phyloP scores from a whole-genome alignment of 2,329 filamentous ascomycete species.

The Diaporthe velutina region DNA sequence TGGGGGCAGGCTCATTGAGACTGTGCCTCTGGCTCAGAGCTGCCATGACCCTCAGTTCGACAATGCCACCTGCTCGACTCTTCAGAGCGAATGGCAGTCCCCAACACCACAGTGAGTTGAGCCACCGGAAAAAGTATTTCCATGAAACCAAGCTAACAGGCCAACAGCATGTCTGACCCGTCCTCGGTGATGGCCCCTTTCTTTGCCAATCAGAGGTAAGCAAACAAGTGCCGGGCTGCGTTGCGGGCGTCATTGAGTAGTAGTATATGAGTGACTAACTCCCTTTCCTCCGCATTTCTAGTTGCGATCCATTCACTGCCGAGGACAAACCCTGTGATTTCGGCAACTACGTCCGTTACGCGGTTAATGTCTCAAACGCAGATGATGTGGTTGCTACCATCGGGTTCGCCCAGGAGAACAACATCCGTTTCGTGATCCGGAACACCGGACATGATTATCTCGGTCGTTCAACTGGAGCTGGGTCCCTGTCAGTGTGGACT shows the following conservation, averaged over 20 bases:
- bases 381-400: slow-evolving; percentile 11
- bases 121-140: too few species aligned
- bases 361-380: slow-evolving; percentile 35
- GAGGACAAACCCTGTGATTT: slow-evolving; percentile 49
- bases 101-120: slow-evolving; percentile 12
- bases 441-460: slow-evolving; percentile 60
- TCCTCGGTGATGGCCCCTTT: slow-evolving; percentile 49
- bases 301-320: slow-evolving; percentile 40
- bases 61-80: slow-evolving; percentile 26
- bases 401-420: slow-evolving; percentile 22
- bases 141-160: slow-evolving; percentile 9
- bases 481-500: slow-evolving; percentile 57
- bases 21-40: slow-evolving; percentile 20
- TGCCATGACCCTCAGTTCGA: slow-evolving; percentile 32
- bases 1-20: slow-evolving; percentile 29
- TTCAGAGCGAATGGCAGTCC: slow-evolving; percentile 24
- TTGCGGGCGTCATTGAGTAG: neutral
- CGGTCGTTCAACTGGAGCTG: slow-evolving; percentile 61
- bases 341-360: slow-evolving; percentile 42
- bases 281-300: neutral
- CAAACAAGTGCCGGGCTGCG: neutral
- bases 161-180: slow-evolving; percentile 36
- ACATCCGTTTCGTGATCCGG: slow-evolving; percentile 57
- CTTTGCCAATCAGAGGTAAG: slow-evolving; percentile 39
- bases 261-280: slow-evolving; percentile 1